Evolutionary conservation across 1,139 yeast species (phyloP).

Genomic region (Kurtzmaniella quercitrusa): DNA sequence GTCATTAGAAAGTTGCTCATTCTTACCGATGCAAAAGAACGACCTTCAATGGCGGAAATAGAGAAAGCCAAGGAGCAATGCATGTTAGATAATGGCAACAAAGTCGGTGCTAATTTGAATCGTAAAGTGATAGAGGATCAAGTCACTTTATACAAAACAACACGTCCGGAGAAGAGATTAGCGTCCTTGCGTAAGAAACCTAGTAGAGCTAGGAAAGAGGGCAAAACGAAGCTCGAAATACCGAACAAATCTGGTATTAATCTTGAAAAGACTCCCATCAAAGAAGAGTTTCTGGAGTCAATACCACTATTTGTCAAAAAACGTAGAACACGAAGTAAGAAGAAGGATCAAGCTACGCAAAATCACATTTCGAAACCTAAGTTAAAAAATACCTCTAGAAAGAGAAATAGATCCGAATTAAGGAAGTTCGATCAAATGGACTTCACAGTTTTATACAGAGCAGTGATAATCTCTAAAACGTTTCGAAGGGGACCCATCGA

Average conservation of each 20-base stretch:
- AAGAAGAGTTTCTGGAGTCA: not conserved
- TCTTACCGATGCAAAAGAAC: conserved; percentile 21
- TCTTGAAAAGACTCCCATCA: not conserved
- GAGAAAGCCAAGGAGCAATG: conserved; percentile 24
- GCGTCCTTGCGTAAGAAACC: conserved; percentile 16
- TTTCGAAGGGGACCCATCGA: conserved; percentile 47
- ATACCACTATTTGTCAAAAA: conserved; percentile 3
- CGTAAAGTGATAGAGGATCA: conserved; percentile 29
- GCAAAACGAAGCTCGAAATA: conserved; percentile 7
- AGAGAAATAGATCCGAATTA: conserved; percentile 16
- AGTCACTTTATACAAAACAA: conserved; percentile 20
- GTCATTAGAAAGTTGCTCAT: conserved; percentile 33
- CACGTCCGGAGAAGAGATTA: conserved; percentile 17
- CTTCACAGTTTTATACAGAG: conserved; percentile 47
- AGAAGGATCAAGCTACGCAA: conserved; percentile 6
- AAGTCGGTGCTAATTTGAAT: conserved; percentile 10
- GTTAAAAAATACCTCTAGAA: not conserved
- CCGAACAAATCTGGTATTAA: conserved; percentile 12
- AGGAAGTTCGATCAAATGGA: conserved; percentile 40
- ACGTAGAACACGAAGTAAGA: conserved; percentile 5
- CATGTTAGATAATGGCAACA: conserved; percentile 22
- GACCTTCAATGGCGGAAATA: conserved; percentile 28
- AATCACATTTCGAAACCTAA: not conserved
- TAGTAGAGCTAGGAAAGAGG: conserved; percentile 4
- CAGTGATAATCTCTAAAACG: conserved; percentile 62